Conservation (phyloP, 108 stramenopile species). For the Bacterosira constricta region DNA sequence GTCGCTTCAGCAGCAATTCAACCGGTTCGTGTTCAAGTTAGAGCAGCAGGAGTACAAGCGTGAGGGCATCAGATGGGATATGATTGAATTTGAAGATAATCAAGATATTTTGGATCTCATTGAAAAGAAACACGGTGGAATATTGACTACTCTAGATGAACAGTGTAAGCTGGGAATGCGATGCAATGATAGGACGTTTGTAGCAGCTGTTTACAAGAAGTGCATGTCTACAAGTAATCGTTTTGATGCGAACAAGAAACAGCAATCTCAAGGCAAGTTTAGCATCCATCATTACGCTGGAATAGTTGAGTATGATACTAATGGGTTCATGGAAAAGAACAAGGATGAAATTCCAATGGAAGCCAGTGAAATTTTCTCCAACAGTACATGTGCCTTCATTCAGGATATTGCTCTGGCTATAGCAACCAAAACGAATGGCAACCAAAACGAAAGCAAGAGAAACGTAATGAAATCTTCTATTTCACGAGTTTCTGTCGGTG, state of each 20-base stretch:
- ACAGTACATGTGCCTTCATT: constrained; percentile 24
- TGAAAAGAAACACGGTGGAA: constrained; percentile 75
- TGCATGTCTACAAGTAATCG: constrained; percentile 38
- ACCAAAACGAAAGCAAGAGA: constrained; percentile 10
- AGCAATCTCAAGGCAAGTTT: constrained; percentile 67
- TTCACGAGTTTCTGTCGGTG: constrained; percentile 56
- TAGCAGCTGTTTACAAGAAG: constrained; percentile 62
- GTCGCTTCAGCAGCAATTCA: constrained; percentile 93
- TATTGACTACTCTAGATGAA: constrained; percentile 78
- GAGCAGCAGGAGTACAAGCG: constrained; percentile 83
- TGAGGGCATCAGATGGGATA: constrained; percentile 89
- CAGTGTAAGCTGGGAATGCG: constrained; percentile 63
- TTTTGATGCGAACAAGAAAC: constrained; percentile 58
- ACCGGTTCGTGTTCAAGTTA: constrained; percentile 86
- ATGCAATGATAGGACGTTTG: constrained; percentile 64
- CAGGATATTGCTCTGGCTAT: constrained; percentile 24
- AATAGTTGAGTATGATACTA: constrained; percentile 75
- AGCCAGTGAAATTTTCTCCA: constrained; percentile 74
- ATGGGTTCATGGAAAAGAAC: constrained; percentile 90
- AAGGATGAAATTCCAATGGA: constrained; percentile 90
- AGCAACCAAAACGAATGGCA: constrained; percentile 17
- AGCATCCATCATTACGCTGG: constrained; percentile 92
- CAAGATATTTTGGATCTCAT: constrained; percentile 90
- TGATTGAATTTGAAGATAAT: constrained; percentile 92
- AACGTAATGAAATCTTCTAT: constrained; percentile 31